Evolutionary conservation across 352 stramenopile species (phyloP).

Genomic region (Pythium sukuiense): DNA sequence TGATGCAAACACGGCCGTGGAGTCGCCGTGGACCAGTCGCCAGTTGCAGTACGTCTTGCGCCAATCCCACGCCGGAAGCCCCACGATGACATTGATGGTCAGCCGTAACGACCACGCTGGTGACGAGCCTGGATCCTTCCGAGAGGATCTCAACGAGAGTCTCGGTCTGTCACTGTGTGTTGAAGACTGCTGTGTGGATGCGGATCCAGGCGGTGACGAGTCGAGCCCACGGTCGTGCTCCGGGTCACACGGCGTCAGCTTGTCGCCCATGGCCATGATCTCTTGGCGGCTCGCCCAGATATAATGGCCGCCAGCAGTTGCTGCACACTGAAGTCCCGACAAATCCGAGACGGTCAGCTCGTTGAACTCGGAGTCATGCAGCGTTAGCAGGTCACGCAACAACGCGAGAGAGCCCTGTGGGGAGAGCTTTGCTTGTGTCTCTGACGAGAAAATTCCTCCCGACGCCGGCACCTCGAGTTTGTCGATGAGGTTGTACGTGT

Average conservation of each 20-base stretch:
- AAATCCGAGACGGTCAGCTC: constrained; percentile 13
- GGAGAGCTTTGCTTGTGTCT: neutral
- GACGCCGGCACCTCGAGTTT: constrained; percentile 8
- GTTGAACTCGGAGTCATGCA: constrained; percentile 9
- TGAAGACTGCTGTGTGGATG: too few species aligned
- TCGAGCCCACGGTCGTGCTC: neutral
- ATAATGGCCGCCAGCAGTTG: constrained; percentile 10
- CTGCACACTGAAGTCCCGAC: constrained; percentile 12
- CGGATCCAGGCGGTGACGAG: neutral
- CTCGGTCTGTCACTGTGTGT: too few species aligned
- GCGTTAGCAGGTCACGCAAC: constrained; percentile 15
- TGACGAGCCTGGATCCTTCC: neutral
- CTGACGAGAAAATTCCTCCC: neutral
- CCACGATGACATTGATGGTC: constrained; percentile 2
- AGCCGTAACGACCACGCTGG: neutral
- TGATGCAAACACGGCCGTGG: neutral
- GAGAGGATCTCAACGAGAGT: neutral
- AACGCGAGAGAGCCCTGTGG: neutral
- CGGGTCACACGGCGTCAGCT: constrained; percentile 13
- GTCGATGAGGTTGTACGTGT: constrained; percentile 22
- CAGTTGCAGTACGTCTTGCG: constrained; percentile 25
- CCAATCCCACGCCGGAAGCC: constrained; percentile 18
- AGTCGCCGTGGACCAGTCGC: constrained; percentile 11
- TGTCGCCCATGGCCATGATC: constrained; percentile 1
- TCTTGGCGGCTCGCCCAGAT: constrained; percentile 9